Evolutionary conservation across 805 yeast genomes (phyloP).

Genomic region (Candida fluviatilis): DNA sequence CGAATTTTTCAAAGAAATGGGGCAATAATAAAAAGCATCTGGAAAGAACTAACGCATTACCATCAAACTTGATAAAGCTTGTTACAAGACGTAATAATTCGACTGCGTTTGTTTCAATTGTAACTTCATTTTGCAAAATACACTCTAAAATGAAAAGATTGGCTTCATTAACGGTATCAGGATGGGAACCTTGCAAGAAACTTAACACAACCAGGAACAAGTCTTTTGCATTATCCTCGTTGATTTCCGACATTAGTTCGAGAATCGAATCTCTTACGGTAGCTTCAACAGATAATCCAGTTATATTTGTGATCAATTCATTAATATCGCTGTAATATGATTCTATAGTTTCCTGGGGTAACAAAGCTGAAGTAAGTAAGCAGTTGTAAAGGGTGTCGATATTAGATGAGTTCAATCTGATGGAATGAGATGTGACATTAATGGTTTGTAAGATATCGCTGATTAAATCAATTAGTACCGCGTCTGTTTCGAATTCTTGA

Average conservation of each 20-base stretch:
- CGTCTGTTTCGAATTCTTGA: slow-evolving; percentile 10
- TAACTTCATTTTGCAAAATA: slow-evolving; percentile 39
- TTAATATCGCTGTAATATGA: slow-evolving; percentile 63
- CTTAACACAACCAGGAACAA: slow-evolving; percentile 16
- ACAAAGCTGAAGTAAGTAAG: slow-evolving; percentile 34
- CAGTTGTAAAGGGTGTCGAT: not conserved
- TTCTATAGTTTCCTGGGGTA: slow-evolving; percentile 40
- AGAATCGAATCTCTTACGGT: slow-evolving; percentile 58
- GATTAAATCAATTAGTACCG: slow-evolving; percentile 18
- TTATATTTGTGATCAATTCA: slow-evolving; percentile 64
- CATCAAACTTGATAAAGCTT: slow-evolving; percentile 9
- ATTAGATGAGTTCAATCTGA: not conserved
- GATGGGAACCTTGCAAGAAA: slow-evolving; percentile 6
- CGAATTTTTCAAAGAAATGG: slow-evolving; percentile 51
- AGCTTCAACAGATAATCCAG: slow-evolving; percentile 56
- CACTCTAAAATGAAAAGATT: slow-evolving; percentile 36
- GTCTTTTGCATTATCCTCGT: slow-evolving; percentile 32
- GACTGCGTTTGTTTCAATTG: slow-evolving; percentile 13
- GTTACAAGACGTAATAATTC: slow-evolving; percentile 17
- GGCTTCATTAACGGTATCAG: slow-evolving; percentile 38
- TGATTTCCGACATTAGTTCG: slow-evolving; percentile 52
- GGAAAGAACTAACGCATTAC: slow-evolving; percentile 36
- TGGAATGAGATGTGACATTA: slow-evolving; percentile 2
- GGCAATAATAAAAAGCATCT: slow-evolving; percentile 54
- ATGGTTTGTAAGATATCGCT: slow-evolving; percentile 31